These are phyloP conservation scores for Aphanomyces euteiches DNA, from an alignment of 352 stramenopile genomes.

Conservation along the genomic window DNA sequence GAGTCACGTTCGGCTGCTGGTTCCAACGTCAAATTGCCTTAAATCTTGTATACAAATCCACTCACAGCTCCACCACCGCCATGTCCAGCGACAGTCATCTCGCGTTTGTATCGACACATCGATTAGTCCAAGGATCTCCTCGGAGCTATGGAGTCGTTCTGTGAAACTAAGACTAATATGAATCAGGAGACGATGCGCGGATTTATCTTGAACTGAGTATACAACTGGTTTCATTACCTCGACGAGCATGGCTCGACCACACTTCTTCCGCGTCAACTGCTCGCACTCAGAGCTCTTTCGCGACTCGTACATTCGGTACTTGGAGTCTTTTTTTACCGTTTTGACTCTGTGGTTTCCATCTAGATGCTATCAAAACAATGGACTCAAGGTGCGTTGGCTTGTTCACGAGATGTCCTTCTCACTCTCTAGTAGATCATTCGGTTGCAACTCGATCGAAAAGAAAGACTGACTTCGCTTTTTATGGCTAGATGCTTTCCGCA, in stretches of 20 bases:
- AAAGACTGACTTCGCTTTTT: neutral
- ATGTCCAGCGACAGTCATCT: too few relatives aligned
- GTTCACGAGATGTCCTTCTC: neutral
- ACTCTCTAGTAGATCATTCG: constrained; percentile 6
- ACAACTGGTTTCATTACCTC: neutral
- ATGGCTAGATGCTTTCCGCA: constrained; percentile 20
- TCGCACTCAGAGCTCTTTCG: neutral
- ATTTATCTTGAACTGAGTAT: neutral
- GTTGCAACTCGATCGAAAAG: neutral
- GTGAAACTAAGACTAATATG: too few relatives aligned
- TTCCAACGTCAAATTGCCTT: too few relatives aligned
- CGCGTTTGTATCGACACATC: too few relatives aligned
- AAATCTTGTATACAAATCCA: too few relatives aligned
- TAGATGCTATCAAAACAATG: constrained; percentile 21
- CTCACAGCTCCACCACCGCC: too few relatives aligned
- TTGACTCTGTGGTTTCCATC: neutral
- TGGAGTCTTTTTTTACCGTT: neutral
- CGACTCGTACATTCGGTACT: constrained; percentile 21
- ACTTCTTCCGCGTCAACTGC: constrained; percentile 11
- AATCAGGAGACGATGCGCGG: too few relatives aligned
- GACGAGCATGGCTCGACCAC: neutral
- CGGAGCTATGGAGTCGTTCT: too few relatives aligned
- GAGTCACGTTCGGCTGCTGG: too few relatives aligned
- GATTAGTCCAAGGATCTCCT: too few relatives aligned
- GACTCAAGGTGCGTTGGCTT: neutral